phyloP scores from a whole-genome alignment of 352 stramenopile species.

The Phytophthora brassicae region DNA sequence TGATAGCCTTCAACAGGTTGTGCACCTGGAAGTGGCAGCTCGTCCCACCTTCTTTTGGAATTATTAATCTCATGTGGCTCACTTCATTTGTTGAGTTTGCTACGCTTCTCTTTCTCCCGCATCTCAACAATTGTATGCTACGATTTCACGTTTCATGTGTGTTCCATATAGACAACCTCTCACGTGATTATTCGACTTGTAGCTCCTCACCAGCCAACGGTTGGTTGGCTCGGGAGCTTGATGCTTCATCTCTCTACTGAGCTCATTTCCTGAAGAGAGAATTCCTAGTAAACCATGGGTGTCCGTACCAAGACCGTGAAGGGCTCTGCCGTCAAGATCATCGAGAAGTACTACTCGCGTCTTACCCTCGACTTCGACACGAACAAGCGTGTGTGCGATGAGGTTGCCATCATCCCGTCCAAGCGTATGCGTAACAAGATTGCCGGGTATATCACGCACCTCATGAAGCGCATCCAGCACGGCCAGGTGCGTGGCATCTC shows the following conservation, averaged over 20 bases:
- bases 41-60: conserved; percentile 17
- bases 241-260: no score
- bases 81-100: conserved; percentile 8
- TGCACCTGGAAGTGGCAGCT: conserved; percentile 8
- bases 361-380: conserved; percentile 99
- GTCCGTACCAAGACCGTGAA: conserved; percentile 99
- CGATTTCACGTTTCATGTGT: background rate
- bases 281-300: conserved; percentile 86
- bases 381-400: conserved; percentile 98
- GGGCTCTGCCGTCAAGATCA: conserved; percentile 99
- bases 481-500: conserved; percentile 99
- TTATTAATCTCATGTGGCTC: conserved; percentile 8
- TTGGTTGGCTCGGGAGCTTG: conserved; percentile 19
- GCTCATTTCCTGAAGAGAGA: conserved; percentile 46
- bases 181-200: conserved; percentile 6
- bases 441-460: conserved; percentile 99
- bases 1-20: conserved; percentile 1
- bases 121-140: conserved; percentile 24
- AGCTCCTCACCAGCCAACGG: conserved; percentile 22
- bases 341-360: conserved; percentile 99
- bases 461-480: conserved; percentile 99
- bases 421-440: conserved; percentile 99
- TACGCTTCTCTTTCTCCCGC: conserved; percentile 16
- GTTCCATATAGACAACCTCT: conserved; percentile 2
- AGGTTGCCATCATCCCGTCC: conserved; percentile 98